These are phyloP conservation scores for Acorus calamus DNA, from an alignment of 106 monocot genomes.

Conservation along the genomic window DNA sequence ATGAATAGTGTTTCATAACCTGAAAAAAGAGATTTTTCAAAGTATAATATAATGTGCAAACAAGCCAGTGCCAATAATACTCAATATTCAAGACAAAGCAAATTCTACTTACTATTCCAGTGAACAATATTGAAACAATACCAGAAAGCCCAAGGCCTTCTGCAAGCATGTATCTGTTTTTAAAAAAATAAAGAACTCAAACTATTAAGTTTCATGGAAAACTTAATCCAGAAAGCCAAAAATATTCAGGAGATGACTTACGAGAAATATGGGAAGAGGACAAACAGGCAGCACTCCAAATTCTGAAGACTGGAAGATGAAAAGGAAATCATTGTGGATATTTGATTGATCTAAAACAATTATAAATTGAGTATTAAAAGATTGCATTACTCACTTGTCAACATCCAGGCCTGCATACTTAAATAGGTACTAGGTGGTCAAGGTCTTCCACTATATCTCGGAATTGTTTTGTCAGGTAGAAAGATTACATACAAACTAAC, in stretches of 20 bases:
- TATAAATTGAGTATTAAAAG: not conserved
- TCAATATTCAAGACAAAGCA: too few relatives aligned
- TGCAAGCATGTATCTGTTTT: conserved; percentile 85
- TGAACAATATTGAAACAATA: conserved; percentile 97
- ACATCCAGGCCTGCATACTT: conserved; percentile 93
- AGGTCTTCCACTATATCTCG: conserved; percentile 29
- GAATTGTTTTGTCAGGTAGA: too few relatives aligned
- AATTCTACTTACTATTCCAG: conserved; percentile 78
- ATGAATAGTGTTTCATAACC: conserved; percentile 97
- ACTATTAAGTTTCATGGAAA: not conserved
- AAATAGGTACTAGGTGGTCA: conserved; percentile 77
- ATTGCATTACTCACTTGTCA: conserved; percentile 68
- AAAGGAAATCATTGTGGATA: not conserved
- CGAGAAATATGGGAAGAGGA: conserved; percentile 99
- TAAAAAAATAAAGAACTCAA: not conserved
- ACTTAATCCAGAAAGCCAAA: conserved; percentile 11
- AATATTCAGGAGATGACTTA: conserved; percentile 30
- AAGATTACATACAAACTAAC: not conserved
- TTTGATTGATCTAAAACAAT: too few relatives aligned
- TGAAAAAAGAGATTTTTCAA: conserved; percentile 15
- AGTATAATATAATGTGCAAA: too few relatives aligned
- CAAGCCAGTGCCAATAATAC: too few relatives aligned
- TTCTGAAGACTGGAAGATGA: conserved; percentile 66
- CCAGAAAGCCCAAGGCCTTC: conserved; percentile 94
- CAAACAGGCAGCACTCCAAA: conserved; percentile 95